Evolutionary conservation across 2,329 filamentous ascomycete genomes (phyloP), one percentile per base, ranked within the genome.

Genomic region (Fusarium bactridioides): DNA sequence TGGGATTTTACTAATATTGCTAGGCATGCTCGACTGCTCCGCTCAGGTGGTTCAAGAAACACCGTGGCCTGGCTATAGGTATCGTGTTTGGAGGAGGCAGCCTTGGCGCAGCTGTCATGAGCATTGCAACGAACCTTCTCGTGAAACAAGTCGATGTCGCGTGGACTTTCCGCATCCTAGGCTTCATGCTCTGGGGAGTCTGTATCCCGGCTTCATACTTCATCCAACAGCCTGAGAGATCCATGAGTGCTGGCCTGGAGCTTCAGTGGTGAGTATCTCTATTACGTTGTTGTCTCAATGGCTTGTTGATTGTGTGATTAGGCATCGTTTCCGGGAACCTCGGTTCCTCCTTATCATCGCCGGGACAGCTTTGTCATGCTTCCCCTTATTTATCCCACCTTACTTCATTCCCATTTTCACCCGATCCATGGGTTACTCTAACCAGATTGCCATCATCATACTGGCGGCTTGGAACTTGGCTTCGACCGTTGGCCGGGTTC

Each of bases 381-480:
- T 78, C 29, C 73, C 76, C 1, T 63, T 78, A 0, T 78, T 78
- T 2, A 68, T 78, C 12, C 76, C 76, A 2, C 76, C 76, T 1
- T 78, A 78, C 47, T 74, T 78, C 19, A 78, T 78, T 1, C 76
- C 76, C 1, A 63, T 78, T 4, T 78, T 77, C 50, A 65, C 74
- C 1, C 64, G 72, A 13, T 77, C 74, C 1, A 76, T 78, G 65
- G 76, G 76, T 3, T 73, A 78, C 38, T 73, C 76, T 0, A 67
- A 73, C 7, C 76, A 79, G 27, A 64, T 71, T 2, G 75, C 70
- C 0, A 73, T 78, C 11, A 38, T 72, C 7, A 75, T 70, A 3
- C 55, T 79, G 3, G 78, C 78, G 3, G 75, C 71, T 1, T 79
- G 78, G 78, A 79, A 79, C n/a, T 19, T 79, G 13, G 77, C 78